A percentile compares a stretch with the other conserved stretches of the same genome.
Conservation (phyloP, 1,284 basidiomycete species). For the Melampsora americana region DNA sequence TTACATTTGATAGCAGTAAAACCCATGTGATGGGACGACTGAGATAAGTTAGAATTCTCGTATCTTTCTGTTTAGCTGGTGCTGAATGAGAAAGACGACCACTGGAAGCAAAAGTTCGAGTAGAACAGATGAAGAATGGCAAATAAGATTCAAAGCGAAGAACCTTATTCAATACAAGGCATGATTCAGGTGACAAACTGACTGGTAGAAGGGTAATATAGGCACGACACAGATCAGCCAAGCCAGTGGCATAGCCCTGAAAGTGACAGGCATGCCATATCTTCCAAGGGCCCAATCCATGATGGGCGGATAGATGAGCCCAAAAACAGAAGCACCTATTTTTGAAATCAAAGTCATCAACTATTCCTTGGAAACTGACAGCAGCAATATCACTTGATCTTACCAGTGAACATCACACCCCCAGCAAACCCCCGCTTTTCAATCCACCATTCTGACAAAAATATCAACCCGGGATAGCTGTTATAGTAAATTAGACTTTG, state of each 20-base stretch:
- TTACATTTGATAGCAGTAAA: constrained; percentile 5
- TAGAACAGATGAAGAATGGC: no score
- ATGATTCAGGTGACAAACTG: neutral
- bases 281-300: constrained; percentile 32
- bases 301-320: constrained; percentile 19
- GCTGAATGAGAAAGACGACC: constrained; percentile 12
- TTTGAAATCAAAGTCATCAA: no score
- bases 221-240: constrained; percentile 14
- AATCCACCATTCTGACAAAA: constrained; percentile 41
- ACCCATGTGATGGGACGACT: constrained; percentile 28
- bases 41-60: constrained; percentile 10
- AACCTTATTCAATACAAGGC: neutral
- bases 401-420: constrained; percentile 30
- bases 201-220: constrained; percentile 30
- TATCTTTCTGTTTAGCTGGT: neutral
- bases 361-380: no score
- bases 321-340: constrained; percentile 28
- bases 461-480: constrained; percentile 29
- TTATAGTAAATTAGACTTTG: no score
- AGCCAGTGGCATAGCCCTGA: constrained; percentile 12
- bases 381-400: neutral
- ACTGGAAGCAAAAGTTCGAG: neutral
- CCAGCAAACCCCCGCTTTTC: constrained; percentile 24
- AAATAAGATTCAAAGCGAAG: neutral
- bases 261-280: constrained; percentile 26